Evolutionary conservation across 768 basidiomycete genomes (phyloP), one percentile per base, ranked within the genome.

Genomic region (Rhizopogon vulgaris): DNA sequence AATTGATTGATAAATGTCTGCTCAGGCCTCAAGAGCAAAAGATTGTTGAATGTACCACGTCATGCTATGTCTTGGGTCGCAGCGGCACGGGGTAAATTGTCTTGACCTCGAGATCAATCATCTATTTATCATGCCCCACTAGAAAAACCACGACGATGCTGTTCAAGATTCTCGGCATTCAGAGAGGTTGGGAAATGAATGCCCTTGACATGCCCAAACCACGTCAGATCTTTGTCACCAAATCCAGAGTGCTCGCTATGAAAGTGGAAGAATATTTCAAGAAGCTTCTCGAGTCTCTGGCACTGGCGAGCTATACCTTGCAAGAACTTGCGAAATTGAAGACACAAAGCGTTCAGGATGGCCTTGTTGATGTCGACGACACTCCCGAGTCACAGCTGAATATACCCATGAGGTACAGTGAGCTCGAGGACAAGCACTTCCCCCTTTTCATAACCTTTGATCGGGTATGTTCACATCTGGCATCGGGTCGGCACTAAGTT

Each of bases 61-160:
- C 84, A 0, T 85, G 81, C 55, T 85, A 80, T 60, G 83, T 87
- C 28, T 62, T 85, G 8, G 84, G 86, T 0, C 71, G 87, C 24
- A 87, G 85, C 58, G 87, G 87, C 3, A 88, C 87, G 0, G 87
- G 86, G 86, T 85, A 57, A 14, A 39, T 22, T 11, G 73, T 50
- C 11, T 34, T 28, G 0, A 2, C 22, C 6, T 30, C 18, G 17
- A 46, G 17, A 38, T 11, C 22, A 14, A 38, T 25, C 38, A 18
- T 17, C 5, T 18, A 8, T n/a, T 24, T 34, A 1, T 11, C 22
- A 4, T 15, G 11, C 52, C 54, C 41, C 5, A 18, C 15, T 38
- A 86, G 86, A 1, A 87, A 87, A 73, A 88, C 84, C 0, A 88
- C 87, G 0, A 83, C 85, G 0, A 86, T 89, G 76, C 69, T 89